Evolutionary conservation across 2,329 filamentous ascomycete genomes (phyloP).

Genomic region (Fusarium sp.): DNA sequence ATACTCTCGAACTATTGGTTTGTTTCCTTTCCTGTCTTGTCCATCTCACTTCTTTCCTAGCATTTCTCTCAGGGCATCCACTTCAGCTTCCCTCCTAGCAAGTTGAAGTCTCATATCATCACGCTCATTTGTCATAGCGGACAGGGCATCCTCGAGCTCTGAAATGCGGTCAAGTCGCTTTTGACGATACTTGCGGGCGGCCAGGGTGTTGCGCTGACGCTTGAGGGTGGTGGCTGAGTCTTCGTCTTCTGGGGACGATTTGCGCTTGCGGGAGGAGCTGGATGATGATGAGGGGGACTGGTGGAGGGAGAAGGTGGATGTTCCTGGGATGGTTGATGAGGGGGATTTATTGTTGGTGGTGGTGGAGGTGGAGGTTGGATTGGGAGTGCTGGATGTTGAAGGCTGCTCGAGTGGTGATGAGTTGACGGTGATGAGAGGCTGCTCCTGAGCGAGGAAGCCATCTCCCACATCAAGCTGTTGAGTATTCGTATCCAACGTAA

Average conservation of each 20-base stretch:
- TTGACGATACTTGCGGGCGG: constrained; percentile 77
- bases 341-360: constrained; percentile 29
- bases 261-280: constrained; percentile 39
- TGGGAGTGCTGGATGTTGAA: constrained; percentile 13
- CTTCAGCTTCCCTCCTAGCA: constrained; percentile 73
- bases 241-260: constrained; percentile 41
- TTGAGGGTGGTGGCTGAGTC: constrained; percentile 56
- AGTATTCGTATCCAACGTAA: background rate
- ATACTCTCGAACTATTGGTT: background rate
- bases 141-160: constrained; percentile 69
- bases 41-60: constrained; percentile 47
- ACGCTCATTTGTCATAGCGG: constrained; percentile 68
- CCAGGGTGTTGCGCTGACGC: constrained; percentile 75
- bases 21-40: background rate
- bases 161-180: constrained; percentile 74
- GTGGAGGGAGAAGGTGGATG: constrained; percentile 39
- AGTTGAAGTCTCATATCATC: constrained; percentile 72
- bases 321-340: constrained; percentile 37
- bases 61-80: constrained; percentile 68
- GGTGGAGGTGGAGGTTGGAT: background rate
- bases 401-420: constrained; percentile 26
- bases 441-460: constrained; percentile 32
- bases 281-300: constrained; percentile 33
- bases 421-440: constrained; percentile 21
- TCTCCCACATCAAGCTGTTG: constrained; percentile 29